Percentiles rank a stretch among this genome's conserved stretches.
Evolutionary conservation across 2,329 filamentous ascomycete species (phyloP).

Genomic region (Xylaria sp.): DNA sequence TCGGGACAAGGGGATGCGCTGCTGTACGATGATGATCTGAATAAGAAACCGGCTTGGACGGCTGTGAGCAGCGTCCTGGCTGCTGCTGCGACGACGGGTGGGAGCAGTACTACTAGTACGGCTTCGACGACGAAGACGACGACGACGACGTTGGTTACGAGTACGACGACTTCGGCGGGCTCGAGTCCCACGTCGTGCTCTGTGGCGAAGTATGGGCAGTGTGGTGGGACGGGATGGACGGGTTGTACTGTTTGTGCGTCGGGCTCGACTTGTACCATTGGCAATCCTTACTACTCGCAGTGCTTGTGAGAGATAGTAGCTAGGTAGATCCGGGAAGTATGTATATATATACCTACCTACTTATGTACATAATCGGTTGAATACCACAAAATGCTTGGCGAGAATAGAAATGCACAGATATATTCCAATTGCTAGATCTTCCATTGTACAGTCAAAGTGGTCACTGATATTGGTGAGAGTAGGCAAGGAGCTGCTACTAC

Average conservation of each 20-base stretch:
- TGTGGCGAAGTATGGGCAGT: slow-evolving; percentile 47
- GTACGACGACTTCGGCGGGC: slow-evolving; percentile 22
- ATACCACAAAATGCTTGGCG: background rate
- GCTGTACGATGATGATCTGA: slow-evolving; percentile 53
- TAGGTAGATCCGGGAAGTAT: background rate
- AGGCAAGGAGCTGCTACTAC: too few relatives aligned
- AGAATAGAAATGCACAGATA: background rate
- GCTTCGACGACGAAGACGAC: slow-evolving; percentile 5
- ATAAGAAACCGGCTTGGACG: slow-evolving; percentile 55
- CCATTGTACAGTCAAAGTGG: too few relatives aligned
- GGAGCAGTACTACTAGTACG: slow-evolving; percentile 22
- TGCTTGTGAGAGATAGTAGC: slow-evolving; percentile 31
- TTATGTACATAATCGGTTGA: background rate
- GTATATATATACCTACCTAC: background rate
- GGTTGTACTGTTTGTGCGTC: slow-evolving; percentile 48
- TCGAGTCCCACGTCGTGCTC: slow-evolving; percentile 27
- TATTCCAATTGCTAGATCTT: background rate
- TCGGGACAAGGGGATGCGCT: slow-evolving; percentile 53
- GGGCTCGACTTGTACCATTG: slow-evolving; percentile 46
- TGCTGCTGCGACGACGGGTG: slow-evolving; percentile 45
- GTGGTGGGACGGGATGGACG: slow-evolving; percentile 45
- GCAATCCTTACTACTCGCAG: slow-evolving; percentile 50
- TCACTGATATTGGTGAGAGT: too few relatives aligned
- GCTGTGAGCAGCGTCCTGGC: slow-evolving; percentile 53
- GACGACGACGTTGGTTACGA: slow-evolving; percentile 1